Evolutionary conservation across 345 rosid species (phyloP), one percentile per base, ranked within the genome.

Genomic region (Sisymbrium altissimum): DNA sequence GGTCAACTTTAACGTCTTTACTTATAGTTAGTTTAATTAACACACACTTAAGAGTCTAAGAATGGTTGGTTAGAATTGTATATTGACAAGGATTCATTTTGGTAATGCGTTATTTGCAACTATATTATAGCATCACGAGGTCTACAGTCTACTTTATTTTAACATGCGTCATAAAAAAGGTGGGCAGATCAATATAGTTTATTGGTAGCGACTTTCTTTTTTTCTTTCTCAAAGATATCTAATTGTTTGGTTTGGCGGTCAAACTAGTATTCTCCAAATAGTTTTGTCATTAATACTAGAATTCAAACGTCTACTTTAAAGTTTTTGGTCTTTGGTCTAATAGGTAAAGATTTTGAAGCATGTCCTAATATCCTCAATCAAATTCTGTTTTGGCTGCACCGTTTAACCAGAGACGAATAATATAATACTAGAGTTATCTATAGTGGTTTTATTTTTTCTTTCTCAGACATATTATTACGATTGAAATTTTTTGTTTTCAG

Each of bases 1-100:
- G 8, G 77, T 64, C 77, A 73, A 73, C 32, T 21, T 65, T 73
- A 55, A 73, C 71, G 77, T 29, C 77, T 41, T 44, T 53, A 29
- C 45, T 53, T 71, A 8, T 35, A 35, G 18, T 46, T 12, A 54
- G 44, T 33, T 55, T 54, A 55, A 54, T 64, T 23, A 23, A 23
- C 3, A 64, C 64, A 65, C 66, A 65, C 59, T 59, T 7, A 17
- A 45, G 50, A 57, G 12, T 35, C 25, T 13, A 27, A 15, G 41
- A 29, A 62, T n/a, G n/a, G n/a, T 1, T 40, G 32, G 35, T 52
- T 15, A 19, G 43, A 30, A 5, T 29, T 48, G 38, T 4, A 41
- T 23, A 60, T 17, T 62, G 48, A 33, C 49, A 64, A 13, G 15
- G 5, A n/a, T 64, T 9, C 9, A 64, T 41, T n/a, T 35, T 71